These are phyloP conservation scores for Herpetomonas tarakana DNA, from an alignment of 208 protist genomes.

Conservation along the genomic window DNA sequence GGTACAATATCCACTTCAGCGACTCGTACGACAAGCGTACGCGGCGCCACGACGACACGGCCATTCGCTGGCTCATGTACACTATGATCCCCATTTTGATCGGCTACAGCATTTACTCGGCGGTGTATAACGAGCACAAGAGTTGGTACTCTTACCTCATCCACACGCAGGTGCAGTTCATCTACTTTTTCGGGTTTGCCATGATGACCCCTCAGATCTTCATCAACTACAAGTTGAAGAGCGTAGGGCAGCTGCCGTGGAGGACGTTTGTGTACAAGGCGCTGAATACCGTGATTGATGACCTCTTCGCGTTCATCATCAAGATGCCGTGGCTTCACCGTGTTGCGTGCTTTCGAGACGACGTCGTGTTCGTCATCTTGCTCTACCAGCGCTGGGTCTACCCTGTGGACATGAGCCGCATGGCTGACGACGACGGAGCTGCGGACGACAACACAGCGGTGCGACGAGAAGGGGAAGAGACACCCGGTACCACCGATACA, in stretches of 20 bases:
- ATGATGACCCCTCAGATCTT: conserved; percentile 99
- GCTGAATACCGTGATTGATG: conserved; percentile 99
- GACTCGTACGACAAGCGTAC: conserved; percentile 78
- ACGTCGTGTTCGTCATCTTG: conserved; percentile 97
- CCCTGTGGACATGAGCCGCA: conserved; percentile 91
- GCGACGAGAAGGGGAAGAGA: conserved; percentile 3
- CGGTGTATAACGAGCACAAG: conserved; percentile 93
- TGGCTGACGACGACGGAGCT: conserved; percentile 28
- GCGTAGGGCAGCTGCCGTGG: conserved; percentile 98
- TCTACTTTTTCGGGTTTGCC: conserved; percentile 96
- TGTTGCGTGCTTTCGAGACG: conserved; percentile 98
- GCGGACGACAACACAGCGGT: conserved; percentile 2
- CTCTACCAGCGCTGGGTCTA: conserved; percentile 99
- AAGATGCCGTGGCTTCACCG: conserved; percentile 98
- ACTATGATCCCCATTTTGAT: conserved; percentile 91
- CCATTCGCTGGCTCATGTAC: conserved; percentile 94
- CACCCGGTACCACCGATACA: no score
- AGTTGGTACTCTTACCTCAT: conserved; percentile 93
- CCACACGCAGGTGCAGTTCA: conserved; percentile 83
- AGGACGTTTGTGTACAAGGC: conserved; percentile 97
- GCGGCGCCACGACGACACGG: conserved; percentile 87
- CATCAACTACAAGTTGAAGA: conserved; percentile 99
- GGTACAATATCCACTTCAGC: conserved; percentile 53
- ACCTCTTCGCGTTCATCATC: conserved; percentile 99
- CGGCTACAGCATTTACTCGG: conserved; percentile 94